Evolutionary conservation across 1,284 basidiomycete species (phyloP), one percentile per base, ranked within the genome.

Genomic region (Paramarasmius palmivorus): DNA sequence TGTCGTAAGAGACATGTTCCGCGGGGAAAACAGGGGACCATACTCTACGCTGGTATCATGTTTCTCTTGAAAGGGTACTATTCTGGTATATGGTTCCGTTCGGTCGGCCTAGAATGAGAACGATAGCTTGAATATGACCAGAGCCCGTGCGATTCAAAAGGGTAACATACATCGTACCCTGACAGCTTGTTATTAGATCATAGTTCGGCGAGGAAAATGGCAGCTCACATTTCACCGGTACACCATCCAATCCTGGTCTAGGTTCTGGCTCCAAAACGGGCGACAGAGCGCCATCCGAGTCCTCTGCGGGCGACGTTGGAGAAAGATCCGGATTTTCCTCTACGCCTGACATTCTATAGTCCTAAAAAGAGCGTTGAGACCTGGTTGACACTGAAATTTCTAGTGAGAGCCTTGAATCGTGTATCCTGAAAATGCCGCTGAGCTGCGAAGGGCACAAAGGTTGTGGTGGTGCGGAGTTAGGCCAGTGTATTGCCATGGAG

Each of bases 41-140:
- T 62, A 90, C 89, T 91, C 90, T 58, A 92, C 78, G 59, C 83
- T 89, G 19, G 90, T 90, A 65, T 92, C 90, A 68, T 84, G 78
- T 64, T 78, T 83, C 73, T 91, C 88, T 67, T 91, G 87, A 66
- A 92, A 92, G 23, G 90, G 90, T 49, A 78, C 76, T 62, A 90
- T 92, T 53, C 82, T 79, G 19, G 90, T 92, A 65, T 92, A 92
- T 9, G 90, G 63, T 67, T 92, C 90, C 46, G 84, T 86, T 59
- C 88, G 83, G 69, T 92, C 82, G 55, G 90, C 90, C 89, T 92
- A 60, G 15, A 22, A 29, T 48, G 4, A 57, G 53, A 57, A 49
- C 49, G 59, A 14, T 15, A 38, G 39, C 36, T 35, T 15, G 2
- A 42, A 22, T 12, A 32, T 19, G 34, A 34, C 34, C 15, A 17